Percentiles rank a stretch among this genome's conserved stretches.
These are phyloP conservation scores for Chionographis japonica DNA, from an alignment of 106 monocot species.

Conservation along the genomic window DNA sequence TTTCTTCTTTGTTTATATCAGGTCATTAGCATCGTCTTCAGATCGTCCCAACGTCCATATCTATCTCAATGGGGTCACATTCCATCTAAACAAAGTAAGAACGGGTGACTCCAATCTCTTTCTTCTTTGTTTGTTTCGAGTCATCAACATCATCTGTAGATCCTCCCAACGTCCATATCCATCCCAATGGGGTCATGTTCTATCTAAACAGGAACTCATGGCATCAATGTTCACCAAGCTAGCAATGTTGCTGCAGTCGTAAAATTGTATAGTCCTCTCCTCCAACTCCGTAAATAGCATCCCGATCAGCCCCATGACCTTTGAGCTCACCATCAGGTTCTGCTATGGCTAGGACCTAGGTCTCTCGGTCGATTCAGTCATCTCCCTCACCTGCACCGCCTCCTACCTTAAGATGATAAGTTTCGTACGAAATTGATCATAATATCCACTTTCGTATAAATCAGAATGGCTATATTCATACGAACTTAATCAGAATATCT, in stretches of 20 bases:
- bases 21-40: conserved; percentile 1
- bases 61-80: conserved; percentile 16
- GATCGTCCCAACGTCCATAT: conserved; percentile 12
- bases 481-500: no score
- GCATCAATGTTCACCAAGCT: conserved; percentile 30
- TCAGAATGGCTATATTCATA: no score
- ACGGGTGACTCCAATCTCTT: no score
- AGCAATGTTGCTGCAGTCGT: conserved; percentile 12
- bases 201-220: conserved; percentile 33
- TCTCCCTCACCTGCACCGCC: conserved; percentile 29
- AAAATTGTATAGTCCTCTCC: neutral
- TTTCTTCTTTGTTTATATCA: neutral
- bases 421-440: no score
- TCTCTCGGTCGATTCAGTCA: conserved; percentile 18
- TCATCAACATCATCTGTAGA: neutral
- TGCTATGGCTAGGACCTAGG: conserved; percentile 22
- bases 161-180: conserved; percentile 12
- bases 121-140: conserved; percentile 1
- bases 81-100: conserved; percentile 29
- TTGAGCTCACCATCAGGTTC: conserved; percentile 21
- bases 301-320: conserved; percentile 14
- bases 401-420: conserved; percentile 33
- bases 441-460: no score
- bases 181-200: conserved; percentile 15
- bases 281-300: conserved; percentile 5